Conservation (phyloP, 2,329 filamentous ascomycete genomes). For the Neofusicoccum cordaticola region DNA sequence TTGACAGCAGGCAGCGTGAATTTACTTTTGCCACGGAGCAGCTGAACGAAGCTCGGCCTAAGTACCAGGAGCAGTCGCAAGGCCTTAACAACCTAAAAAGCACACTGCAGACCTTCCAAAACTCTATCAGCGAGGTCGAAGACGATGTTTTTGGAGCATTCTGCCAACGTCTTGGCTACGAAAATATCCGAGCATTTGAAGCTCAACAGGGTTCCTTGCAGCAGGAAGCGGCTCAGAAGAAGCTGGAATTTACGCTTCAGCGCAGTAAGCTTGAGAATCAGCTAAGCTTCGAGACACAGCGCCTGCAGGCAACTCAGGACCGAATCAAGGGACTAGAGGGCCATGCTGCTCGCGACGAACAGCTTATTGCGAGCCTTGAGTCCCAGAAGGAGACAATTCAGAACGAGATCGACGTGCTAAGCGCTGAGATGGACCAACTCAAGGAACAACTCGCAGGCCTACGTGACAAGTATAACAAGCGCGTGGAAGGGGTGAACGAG, state of each 20-base stretch:
- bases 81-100: conserved; percentile 63
- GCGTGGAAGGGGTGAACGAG: conserved; percentile 72
- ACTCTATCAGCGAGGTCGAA: conserved; percentile 75
- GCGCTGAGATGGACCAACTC: conserved; percentile 74
- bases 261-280: conserved; percentile 60
- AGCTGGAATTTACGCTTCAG: conserved; percentile 81
- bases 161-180: conserved; percentile 81
- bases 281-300: conserved; percentile 65
- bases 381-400: conserved; percentile 73
- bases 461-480: conserved; percentile 65
- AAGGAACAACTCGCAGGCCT: conserved; percentile 68
- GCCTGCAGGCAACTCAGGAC: conserved; percentile 65
- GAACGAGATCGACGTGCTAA: conserved; percentile 66
- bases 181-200: conserved; percentile 88
- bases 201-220: conserved; percentile 89
- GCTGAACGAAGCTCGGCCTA: conserved; percentile 72
- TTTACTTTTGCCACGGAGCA: conserved; percentile 70
- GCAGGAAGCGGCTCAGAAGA: conserved; percentile 84
- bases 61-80: conserved; percentile 68
- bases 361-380: conserved; percentile 66
- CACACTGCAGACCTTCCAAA: conserved; percentile 55
- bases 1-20: conserved; percentile 80
- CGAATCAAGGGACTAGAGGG: conserved; percentile 68
- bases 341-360: conserved; percentile 63
- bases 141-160: conserved; percentile 85